These are phyloP conservation scores for Thermomyces lanuginosus DNA, from an alignment of 2,329 filamentous ascomycete species.

Conservation along the genomic window DNA sequence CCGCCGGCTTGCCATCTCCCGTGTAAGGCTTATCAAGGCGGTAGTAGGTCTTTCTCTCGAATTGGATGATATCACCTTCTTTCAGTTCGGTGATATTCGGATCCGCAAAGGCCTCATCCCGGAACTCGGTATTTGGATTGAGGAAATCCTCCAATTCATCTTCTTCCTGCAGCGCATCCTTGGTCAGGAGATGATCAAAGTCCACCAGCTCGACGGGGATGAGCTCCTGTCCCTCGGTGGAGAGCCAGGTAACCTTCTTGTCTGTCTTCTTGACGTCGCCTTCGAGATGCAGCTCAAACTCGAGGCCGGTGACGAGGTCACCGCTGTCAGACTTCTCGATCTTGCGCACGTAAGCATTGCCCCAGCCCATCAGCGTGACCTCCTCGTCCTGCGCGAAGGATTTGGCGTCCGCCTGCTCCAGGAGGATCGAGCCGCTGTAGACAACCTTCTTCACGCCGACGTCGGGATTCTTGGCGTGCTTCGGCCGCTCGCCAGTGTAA, in stretches of 20 bases:
- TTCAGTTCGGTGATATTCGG: slow-evolving; percentile 63
- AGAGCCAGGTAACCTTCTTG: slow-evolving; percentile 94
- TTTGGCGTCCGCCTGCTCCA: slow-evolving; percentile 77
- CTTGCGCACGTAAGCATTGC: slow-evolving; percentile 39
- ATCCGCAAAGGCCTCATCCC: slow-evolving; percentile 62
- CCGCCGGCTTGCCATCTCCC: slow-evolving; percentile 39
- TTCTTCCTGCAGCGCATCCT: slow-evolving; percentile 82
- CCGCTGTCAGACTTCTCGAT: slow-evolving; percentile 33
- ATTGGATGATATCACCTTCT: slow-evolving; percentile 83
- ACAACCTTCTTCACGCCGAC: slow-evolving; percentile 75
- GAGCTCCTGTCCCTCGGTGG: slow-evolving; percentile 56
- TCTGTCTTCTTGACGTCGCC: slow-evolving; percentile 90
- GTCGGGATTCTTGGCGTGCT: slow-evolving; percentile 76
- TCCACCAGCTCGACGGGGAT: slow-evolving; percentile 76
- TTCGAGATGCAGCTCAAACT: slow-evolving; percentile 73
- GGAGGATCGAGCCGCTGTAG: slow-evolving; percentile 56
- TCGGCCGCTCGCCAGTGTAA: slow-evolving; percentile 58
- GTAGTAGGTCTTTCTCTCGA: slow-evolving; percentile 87
- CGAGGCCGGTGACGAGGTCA: slow-evolving; percentile 48
- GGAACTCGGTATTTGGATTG: slow-evolving; percentile 57
- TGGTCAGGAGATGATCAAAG: slow-evolving; percentile 88
- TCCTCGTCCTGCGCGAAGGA: slow-evolving; percentile 73
- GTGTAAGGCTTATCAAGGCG: slow-evolving; percentile 53
- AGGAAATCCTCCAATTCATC: slow-evolving; percentile 74
- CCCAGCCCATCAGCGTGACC: slow-evolving; percentile 94